Percentiles rank a stretch among this genome's conserved stretches.
These are phyloP conservation scores for Malus fusca DNA, from an alignment of 306 rosid species.

Conservation along the genomic window DNA sequence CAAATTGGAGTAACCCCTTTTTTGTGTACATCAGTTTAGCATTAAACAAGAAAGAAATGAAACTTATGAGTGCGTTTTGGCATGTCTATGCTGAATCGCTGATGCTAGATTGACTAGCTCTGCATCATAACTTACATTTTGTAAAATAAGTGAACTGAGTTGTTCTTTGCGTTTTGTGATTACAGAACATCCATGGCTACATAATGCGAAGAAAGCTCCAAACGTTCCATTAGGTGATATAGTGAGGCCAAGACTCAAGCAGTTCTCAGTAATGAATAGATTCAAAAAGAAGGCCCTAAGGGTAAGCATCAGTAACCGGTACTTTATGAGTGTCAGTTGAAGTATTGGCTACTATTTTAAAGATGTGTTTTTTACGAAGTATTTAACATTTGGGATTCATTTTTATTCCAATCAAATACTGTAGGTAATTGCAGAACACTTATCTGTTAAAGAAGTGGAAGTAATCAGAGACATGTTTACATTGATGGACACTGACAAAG, in stretches of 20 bases:
- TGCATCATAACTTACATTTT: not conserved
- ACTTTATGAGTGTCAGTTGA: conserved; percentile 16
- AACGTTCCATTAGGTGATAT: conserved; percentile 96
- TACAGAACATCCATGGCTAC: conserved; percentile 95
- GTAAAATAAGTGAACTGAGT: not conserved
- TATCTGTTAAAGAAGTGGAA: conserved; percentile 94
- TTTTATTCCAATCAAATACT: conserved; percentile 23
- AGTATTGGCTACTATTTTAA: conserved; percentile 9
- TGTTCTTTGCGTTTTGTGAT: conserved; percentile 13
- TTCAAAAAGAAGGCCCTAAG: conserved; percentile 95
- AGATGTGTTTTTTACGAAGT: not conserved
- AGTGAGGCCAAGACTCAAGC: conserved; percentile 90
- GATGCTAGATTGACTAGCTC: conserved; percentile 6
- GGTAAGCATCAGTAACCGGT: conserved; percentile 47
- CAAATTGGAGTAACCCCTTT: not conserved
- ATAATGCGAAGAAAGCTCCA: conserved; percentile 89
- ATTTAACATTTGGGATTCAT: conserved; percentile 1
- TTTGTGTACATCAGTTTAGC: not conserved
- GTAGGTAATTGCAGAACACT: conserved; percentile 96
- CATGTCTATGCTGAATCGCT: not conserved
- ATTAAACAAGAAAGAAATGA: not conserved
- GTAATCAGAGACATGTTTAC: conserved; percentile 95
- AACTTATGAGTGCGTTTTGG: not conserved
- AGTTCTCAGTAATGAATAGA: conserved; percentile 95
- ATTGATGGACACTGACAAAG: conserved; percentile 89